Evolutionary conservation across 1,284 basidiomycete species (phyloP).

Genomic region (Abortiporus biennis): DNA sequence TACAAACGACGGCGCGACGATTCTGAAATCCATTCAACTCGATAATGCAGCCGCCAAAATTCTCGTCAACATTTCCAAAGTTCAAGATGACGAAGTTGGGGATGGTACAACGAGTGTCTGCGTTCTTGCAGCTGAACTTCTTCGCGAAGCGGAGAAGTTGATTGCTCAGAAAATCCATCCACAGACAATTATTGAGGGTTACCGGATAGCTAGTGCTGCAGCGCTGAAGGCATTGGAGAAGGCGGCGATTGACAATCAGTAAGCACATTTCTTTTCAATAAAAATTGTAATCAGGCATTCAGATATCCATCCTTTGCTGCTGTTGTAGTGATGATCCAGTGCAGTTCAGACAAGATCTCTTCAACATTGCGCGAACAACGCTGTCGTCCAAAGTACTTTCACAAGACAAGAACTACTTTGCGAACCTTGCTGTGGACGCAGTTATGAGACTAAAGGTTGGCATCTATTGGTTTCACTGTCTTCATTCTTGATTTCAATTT

Average conservation of each 20-base stretch:
- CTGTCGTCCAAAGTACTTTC: conserved; percentile 95
- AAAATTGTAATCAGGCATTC: not conserved
- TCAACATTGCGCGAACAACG: conserved; percentile 97
- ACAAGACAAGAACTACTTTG: conserved; percentile 98
- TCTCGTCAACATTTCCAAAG: conserved; percentile 99
- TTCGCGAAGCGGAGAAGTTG: conserved; percentile 95
- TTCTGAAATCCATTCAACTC: conserved; percentile 94
- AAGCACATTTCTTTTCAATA: conserved; percentile 24
- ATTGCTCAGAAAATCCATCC: conserved; percentile 94
- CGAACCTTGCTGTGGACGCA: conserved; percentile 96
- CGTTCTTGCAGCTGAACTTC: conserved; percentile 87
- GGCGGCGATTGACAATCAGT: conserved; percentile 84
- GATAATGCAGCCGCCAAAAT: conserved; percentile 99
- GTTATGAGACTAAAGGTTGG: conserved; percentile 86
- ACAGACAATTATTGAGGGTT: conserved; percentile 99
- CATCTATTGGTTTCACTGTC: not conserved
- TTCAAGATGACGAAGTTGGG: conserved; percentile 98
- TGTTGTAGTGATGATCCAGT: conserved; percentile 56
- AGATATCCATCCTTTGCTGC: not conserved
- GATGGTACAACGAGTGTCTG: conserved; percentile 97
- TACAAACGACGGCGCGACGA: conserved; percentile 98
- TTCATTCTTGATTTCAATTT: not conserved
- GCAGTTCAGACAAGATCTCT: conserved; percentile 83
- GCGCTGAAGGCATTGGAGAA: conserved; percentile 83
- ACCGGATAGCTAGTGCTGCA: conserved; percentile 85